These are phyloP conservation scores for Amborella trichopoda DNA, from an alignment of 164 flowering plant species.

Conservation along the genomic window DNA sequence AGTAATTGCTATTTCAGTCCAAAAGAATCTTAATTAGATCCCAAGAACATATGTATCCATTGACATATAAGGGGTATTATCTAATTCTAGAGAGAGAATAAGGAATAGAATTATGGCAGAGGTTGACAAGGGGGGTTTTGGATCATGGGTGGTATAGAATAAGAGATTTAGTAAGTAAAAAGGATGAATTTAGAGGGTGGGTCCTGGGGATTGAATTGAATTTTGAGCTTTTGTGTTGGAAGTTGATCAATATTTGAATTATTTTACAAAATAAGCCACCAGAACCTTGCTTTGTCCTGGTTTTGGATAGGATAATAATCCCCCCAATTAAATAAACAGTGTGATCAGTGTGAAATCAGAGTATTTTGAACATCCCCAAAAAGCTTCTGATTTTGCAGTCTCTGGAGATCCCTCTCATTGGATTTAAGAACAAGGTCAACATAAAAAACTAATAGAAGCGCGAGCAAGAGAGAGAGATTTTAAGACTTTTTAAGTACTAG, in stretches of 20 bases:
- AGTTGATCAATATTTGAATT: too few species aligned
- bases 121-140: conserved; percentile 47
- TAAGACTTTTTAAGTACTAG: too few species aligned
- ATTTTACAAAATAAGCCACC: too few species aligned
- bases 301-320: conserved; percentile 9
- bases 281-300: conserved; percentile 39
- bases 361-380: conserved; percentile 31
- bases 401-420: conserved; percentile 55
- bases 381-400: conserved; percentile 30
- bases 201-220: conserved; percentile 20
- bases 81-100: conserved; percentile 1
- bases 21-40: conserved; percentile 6
- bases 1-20: too few species aligned
- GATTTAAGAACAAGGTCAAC: conserved; percentile 25
- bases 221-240: conserved; percentile 31
- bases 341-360: conserved; percentile 12
- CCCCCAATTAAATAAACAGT: conserved; percentile 7
- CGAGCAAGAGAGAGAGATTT: too few species aligned
- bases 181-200: too few species aligned
- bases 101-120: conserved; percentile 47
- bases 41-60: conserved; percentile 5
- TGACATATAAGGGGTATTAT: conserved; percentile 41
- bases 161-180: too few species aligned
- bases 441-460: too few species aligned
- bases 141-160: conserved; percentile 55